These are phyloP conservation scores for Apiospora saccharicola DNA, from an alignment of 2,329 filamentous ascomycete genomes.

Conservation along the genomic window DNA sequence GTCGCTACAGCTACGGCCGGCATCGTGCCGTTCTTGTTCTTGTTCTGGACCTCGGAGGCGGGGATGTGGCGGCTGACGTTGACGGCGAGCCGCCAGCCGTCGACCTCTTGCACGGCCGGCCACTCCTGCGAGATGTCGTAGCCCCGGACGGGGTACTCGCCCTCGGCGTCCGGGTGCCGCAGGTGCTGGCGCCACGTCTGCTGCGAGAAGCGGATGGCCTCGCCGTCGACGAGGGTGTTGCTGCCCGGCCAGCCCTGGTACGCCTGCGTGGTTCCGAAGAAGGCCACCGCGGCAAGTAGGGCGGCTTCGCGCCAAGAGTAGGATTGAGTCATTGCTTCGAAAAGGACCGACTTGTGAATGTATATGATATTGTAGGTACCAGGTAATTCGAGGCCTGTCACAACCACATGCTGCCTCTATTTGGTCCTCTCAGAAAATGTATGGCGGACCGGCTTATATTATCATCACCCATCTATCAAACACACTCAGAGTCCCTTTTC, in stretches of 20 bases:
- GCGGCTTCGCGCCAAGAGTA: neutral
- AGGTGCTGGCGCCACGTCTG: conserved; percentile 49
- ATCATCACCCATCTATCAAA: neutral
- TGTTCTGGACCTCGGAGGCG: conserved; percentile 35
- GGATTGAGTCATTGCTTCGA: neutral
- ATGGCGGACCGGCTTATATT: conserved; percentile 3
- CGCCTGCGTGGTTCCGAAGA: conserved; percentile 43
- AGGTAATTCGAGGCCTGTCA: no score
- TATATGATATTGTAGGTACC: no score
- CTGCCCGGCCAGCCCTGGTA: conserved; percentile 46
- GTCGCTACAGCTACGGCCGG: neutral
- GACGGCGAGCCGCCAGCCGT: conserved; percentile 45
- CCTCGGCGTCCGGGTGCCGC: conserved; percentile 41
- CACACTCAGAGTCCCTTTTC: neutral
- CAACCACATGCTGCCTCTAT: neutral
- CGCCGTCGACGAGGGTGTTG: conserved; percentile 36
- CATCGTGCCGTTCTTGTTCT: conserved; percentile 22
- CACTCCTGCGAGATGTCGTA: conserved; percentile 49
- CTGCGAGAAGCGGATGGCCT: conserved; percentile 37
- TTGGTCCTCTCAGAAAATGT: neutral
- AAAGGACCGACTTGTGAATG: neutral
- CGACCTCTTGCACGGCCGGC: conserved; percentile 56
- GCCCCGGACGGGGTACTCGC: conserved; percentile 32
- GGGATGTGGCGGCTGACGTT: conserved; percentile 38
- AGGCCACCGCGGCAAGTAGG: neutral